A percentile compares a stretch with the other conserved stretches of the same genome.
These are phyloP conservation scores for Chytriomyces sp. DNA, from an alignment of 192 early-diverging fungal genomes.

Conservation along the genomic window DNA sequence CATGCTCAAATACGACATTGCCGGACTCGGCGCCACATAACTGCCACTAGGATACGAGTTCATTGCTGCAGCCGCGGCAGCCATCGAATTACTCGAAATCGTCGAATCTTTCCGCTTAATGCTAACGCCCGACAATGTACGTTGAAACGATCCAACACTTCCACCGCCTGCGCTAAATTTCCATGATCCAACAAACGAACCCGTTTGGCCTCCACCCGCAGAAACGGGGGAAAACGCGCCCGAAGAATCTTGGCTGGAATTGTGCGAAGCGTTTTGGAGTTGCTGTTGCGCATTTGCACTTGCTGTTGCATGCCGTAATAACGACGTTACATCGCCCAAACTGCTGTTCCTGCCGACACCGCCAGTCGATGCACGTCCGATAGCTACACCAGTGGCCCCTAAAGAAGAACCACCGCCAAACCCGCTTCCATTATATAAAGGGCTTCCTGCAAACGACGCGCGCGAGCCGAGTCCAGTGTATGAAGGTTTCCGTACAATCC, in stretches of 20 bases:
- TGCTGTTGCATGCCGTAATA: constrained; percentile 2
- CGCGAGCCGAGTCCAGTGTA: background rate
- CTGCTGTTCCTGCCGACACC: background rate
- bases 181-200: background rate
- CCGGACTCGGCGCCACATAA: constrained; percentile 19
- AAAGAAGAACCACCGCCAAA: too few relatives aligned
- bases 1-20: constrained; percentile 34
- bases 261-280: background rate
- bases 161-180: background rate
- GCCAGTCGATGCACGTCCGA: too few relatives aligned
- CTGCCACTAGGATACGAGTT: background rate
- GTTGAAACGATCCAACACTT: constrained; percentile 19
- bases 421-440: too few relatives aligned
- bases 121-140: constrained; percentile 14
- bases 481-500: background rate
- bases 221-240: background rate
- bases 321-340: constrained; percentile 5
- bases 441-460: too few relatives aligned
- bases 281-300: too few relatives aligned
- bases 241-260: background rate
- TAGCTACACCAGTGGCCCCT: too few relatives aligned
- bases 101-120: constrained; percentile 14
- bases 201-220: background rate
- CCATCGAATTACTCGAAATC: background rate
- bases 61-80: background rate